Conservation (phyloP, 345 rosid species). For the Firmiana major region DNA sequence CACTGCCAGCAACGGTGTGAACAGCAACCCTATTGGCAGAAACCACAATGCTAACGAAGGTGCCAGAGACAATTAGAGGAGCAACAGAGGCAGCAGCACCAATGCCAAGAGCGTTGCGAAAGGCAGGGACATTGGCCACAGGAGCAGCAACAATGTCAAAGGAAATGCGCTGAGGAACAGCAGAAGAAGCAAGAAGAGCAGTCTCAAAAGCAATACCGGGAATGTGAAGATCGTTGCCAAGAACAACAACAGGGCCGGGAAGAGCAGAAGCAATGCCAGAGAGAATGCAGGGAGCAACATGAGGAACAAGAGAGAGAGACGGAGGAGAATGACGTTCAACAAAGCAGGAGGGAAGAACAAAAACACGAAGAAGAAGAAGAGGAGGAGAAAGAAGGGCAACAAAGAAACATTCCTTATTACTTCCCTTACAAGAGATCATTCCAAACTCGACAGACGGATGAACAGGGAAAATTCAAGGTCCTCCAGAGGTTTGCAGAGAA, state of each 20-base stretch:
- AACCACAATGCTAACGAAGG: background rate
- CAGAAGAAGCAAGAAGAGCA: background rate
- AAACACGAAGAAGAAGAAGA: background rate
- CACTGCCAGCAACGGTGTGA: background rate
- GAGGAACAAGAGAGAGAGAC: background rate
- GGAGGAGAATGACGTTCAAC: no score
- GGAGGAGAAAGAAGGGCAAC: background rate
- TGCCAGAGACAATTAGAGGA: background rate
- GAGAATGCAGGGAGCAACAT: background rate
- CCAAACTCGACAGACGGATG: background rate
- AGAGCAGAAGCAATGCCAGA: background rate
- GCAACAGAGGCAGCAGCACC: background rate
- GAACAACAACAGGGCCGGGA: background rate
- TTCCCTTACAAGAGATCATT: background rate
- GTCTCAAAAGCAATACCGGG: background rate
- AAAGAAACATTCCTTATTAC: background rate
- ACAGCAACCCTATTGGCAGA: background rate
- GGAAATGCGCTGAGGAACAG: background rate
- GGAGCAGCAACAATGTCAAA: background rate
- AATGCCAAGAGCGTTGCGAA: background rate
- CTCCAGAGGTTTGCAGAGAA: constrained; percentile 3
- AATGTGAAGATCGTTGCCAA: background rate
- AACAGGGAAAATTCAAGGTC: background rate
- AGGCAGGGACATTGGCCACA: background rate
- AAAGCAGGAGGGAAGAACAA: no score